A percentile compares a stretch with the other conserved stretches of the same genome.
These are phyloP conservation scores for Neoarthrinium moseri DNA, from an alignment of 2,329 filamentous ascomycete genomes.

Conservation along the genomic window DNA sequence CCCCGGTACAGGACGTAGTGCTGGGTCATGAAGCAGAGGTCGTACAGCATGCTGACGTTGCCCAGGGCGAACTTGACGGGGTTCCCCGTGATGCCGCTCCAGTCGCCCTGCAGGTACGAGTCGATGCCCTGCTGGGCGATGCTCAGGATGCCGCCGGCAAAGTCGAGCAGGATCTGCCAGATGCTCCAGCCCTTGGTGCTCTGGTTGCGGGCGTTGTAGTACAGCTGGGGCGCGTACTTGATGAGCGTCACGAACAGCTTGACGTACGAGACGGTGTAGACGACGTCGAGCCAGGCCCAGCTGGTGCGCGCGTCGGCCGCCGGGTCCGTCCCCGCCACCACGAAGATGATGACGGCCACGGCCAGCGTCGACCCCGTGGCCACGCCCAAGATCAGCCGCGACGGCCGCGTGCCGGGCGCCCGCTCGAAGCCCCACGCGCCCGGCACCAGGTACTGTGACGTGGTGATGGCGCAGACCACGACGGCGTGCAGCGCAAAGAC, in stretches of 20 bases:
- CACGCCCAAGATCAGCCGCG: constrained; percentile 65
- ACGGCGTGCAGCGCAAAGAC: constrained; percentile 82
- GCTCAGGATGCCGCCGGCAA: constrained; percentile 78
- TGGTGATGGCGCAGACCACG: constrained; percentile 68
- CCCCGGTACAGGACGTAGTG: constrained; percentile 77
- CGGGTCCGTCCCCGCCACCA: constrained; percentile 36
- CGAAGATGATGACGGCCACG: constrained; percentile 44
- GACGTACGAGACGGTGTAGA: constrained; percentile 76
- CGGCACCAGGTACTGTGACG: constrained; percentile 71
- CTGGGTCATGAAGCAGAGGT: constrained; percentile 81
- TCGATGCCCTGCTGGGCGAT: constrained; percentile 81
- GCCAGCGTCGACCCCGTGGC: constrained; percentile 66
- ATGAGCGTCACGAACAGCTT: constrained; percentile 86
- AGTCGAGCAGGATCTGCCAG: constrained; percentile 77
- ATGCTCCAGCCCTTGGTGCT: constrained; percentile 91
- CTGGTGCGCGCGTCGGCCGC: constrained; percentile 38
- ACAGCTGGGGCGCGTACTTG: constrained; percentile 89
- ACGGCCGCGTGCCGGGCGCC: constrained; percentile 54
- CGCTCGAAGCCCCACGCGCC: constrained; percentile 72
- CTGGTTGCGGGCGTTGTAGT: constrained; percentile 79
- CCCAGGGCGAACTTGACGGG: constrained; percentile 86
- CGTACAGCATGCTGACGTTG: constrained; percentile 84
- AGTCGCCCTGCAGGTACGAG: constrained; percentile 79
- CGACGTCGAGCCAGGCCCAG: constrained; percentile 64
- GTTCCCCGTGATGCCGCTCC: constrained; percentile 89